Base-by-base conservation (phyloP, 768 basidiomycete species). In the Boletus tomentosulus region DNA sequence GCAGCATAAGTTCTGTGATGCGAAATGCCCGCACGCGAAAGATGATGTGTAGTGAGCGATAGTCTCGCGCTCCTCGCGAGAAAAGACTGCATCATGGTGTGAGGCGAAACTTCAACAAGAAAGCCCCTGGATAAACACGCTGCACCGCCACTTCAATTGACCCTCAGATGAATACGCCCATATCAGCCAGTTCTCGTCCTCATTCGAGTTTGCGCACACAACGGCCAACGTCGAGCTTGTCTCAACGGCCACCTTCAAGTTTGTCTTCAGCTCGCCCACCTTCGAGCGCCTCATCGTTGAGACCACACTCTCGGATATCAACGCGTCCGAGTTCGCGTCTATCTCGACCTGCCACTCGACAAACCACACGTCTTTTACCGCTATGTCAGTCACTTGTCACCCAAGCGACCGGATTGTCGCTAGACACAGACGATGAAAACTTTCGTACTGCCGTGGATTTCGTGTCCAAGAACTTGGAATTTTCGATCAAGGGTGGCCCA, bases 381-480 rank as follows among this genome's bases (percentile, higher is more conserved):
- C 64, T 79, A 38, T 79, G 77, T 51, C 82, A 85, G 52, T 65
- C 73, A 0, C 72, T 91, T 19, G 82, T 79, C 50, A 70, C 71
- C 4, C 82, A 85, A 39, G 58, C 86, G 8, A 80, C 78, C 4
- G 80, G 79, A 8, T 62, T 87, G 31, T 68, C 69, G 3, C 67
- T 76, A n/a, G 76, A 77, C 2, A 54, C 50, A 0, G 72, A 75
- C 15, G 76, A 68, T 1, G 75, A 72, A 49, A 72, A 80, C 46
- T 76, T 80, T 59, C 76, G 74, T 25, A 71, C 73, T 22, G 71
- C 74, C 0, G 75, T 83, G 19, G 85, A 86, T 45, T 78, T 79
- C 61, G 82, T 78, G 0, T 74, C 80, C 47, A 86, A 78, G 64
- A 79, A 73, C 55, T 52, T 88, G 46, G 88, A 89, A 54, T 71